Evolutionary conservation across 1,139 yeast species (phyloP).

Genomic region (Saccharomyces pastorianus): DNA sequence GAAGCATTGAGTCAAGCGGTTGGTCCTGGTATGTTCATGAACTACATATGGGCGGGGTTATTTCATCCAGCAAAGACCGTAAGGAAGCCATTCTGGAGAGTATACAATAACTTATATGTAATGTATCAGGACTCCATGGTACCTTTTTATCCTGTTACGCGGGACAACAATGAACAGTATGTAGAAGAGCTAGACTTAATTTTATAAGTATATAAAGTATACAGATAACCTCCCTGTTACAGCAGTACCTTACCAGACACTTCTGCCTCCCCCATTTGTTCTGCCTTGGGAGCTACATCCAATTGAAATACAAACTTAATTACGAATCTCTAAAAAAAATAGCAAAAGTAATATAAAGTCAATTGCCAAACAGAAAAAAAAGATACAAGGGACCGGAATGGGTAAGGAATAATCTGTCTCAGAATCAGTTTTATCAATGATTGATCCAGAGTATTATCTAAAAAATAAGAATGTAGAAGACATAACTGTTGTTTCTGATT

Average conservation of each 20-base stretch:
- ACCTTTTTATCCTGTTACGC: conserved; percentile 69
- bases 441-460: not conserved
- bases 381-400: not conserved
- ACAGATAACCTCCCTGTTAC: not conserved
- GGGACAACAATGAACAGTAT: conserved; percentile 23
- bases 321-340: not conserved
- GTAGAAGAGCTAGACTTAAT: conserved; percentile 37
- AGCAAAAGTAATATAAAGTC: not conserved
- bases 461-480: not conserved
- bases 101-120: conserved; percentile 70
- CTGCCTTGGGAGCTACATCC: not conserved
- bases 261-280: not conserved
- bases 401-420: not conserved
- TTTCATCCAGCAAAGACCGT: conserved; percentile 93
- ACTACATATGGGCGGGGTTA: conserved; percentile 79
- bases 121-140: conserved; percentile 70
- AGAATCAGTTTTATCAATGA: not conserved
- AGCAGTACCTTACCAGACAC: not conserved
- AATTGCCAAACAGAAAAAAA: not conserved
- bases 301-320: not conserved
- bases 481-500: conserved; percentile 25
- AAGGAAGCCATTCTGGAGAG: conserved; percentile 74
- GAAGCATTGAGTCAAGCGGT: conserved; percentile 65
- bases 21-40: conserved; percentile 68
- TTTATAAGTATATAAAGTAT: conserved; percentile 11